Evolutionary conservation across 2,329 filamentous ascomycete species (phyloP), one percentile per base, ranked within the genome.

Genomic region (Purpureocillium takamizusanense): DNA sequence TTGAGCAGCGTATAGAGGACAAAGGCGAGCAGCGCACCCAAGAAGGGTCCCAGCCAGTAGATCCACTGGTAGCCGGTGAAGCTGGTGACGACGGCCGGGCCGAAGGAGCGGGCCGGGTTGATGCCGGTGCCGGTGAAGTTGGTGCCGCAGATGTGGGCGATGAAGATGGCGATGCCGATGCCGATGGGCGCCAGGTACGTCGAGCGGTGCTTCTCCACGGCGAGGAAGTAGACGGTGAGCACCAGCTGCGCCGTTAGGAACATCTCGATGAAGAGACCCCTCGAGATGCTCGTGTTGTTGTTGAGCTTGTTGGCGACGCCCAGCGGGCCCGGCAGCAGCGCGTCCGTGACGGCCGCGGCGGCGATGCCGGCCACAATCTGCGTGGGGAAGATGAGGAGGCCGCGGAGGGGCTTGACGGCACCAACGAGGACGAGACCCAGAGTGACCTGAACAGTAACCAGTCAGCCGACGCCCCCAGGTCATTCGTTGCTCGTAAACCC

Each of bases 111-210:
- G 2, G 67, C 69, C 4, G 70, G 70, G 49, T 74, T 74, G 46
- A 74, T 59, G 9, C 60, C 63, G 6, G 65, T 68, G 16, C 66
- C 66, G 2, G 69, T 71, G 46, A 61, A 72, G 45, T 65, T 63
- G 16, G 68, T 64, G 18, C 62, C 61, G 29, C 55, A 59, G 36
- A 70, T 54, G 52, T 72, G 61, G 5, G 63, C 62, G 32, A 86
- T 70, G 55, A 87, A 86, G 38, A 87, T 69, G 0, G 81, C 67
- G 2, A 86, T 59, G 1, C 84, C 84, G 47, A 88, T 85, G 11
- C 79, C 81, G 4, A 87, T 62, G 0, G 83, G 83, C 0, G 83
- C 83, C 2, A 86, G 61, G 52, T 72, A 85, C 0, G 83, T 87
- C 3, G 76, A 76, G 33, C 79, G 78, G 56, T 86, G 81, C 61